phyloP scores from a whole-genome alignment of 345 rosid species.

The Eutrema heterophyllum region DNA sequence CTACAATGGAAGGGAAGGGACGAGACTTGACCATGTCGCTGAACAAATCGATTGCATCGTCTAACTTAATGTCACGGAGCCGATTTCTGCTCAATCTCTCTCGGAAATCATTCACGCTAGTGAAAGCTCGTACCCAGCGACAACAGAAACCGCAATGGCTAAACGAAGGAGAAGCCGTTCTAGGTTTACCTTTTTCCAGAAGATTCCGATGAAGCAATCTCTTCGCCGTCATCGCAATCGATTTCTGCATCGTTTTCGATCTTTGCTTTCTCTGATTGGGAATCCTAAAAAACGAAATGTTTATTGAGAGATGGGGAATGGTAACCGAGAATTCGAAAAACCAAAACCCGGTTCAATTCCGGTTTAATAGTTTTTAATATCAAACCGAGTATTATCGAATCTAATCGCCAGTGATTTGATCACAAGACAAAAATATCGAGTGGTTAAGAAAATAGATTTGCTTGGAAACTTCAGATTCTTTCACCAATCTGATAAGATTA shows the following conservation, averaged over 20 bases:
- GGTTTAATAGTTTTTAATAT: background rate
- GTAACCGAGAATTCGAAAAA: background rate
- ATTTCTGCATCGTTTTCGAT: constrained; percentile 11
- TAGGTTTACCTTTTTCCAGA: background rate
- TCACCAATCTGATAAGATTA: background rate
- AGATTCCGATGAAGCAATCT: constrained; percentile 19
- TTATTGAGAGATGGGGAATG: background rate
- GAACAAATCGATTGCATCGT: constrained; percentile 23
- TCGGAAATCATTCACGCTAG: background rate
- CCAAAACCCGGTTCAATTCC: background rate
- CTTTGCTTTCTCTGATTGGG: background rate
- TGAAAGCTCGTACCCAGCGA: constrained; percentile 1
- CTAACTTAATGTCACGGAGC: constrained; percentile 10
- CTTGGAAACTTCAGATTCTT: too few relatives aligned
- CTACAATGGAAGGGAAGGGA: constrained; percentile 12
- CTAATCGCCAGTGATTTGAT: background rate
- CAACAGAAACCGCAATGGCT: constrained; percentile 14
- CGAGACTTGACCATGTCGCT: constrained; percentile 16
- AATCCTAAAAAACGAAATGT: background rate
- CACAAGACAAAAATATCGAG: too few relatives aligned
- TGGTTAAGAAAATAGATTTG: background rate
- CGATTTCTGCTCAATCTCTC: constrained; percentile 11
- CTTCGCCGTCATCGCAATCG: constrained; percentile 24
- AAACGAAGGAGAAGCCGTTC: background rate
- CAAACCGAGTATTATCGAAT: background rate